Conservation (phyloP, 2,329 filamentous ascomycete species). For the Clarireedia monteithiana region DNA sequence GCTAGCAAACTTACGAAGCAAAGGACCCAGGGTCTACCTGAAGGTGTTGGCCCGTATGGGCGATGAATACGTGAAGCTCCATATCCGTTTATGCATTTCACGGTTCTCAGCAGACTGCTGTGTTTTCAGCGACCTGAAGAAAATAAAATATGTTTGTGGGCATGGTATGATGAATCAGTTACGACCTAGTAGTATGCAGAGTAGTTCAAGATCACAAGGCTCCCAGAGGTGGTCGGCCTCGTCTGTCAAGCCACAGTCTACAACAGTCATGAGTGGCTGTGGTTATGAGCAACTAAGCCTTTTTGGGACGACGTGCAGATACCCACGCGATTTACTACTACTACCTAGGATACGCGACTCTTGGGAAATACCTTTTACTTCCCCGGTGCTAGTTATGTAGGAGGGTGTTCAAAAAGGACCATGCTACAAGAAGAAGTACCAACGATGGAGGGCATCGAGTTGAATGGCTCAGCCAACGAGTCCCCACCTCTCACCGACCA, state of each 20-base stretch:
- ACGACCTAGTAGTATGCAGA: too few relatives aligned
- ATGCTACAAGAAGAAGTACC: slow-evolving; percentile 9
- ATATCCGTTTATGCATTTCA: slow-evolving; percentile 44
- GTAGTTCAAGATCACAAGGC: slow-evolving; percentile 15
- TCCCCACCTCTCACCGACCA: slow-evolving; percentile 52
- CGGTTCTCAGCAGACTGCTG: slow-evolving; percentile 22
- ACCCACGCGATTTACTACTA: too few relatives aligned
- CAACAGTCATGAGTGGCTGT: slow-evolving; percentile 1
- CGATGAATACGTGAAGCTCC: slow-evolving; percentile 85
- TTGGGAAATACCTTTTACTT: too few relatives aligned
- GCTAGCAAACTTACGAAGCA: slow-evolving; percentile 52
- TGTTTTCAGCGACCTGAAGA: slow-evolving; percentile 11
- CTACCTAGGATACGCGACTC: too few relatives aligned
- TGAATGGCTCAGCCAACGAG: slow-evolving; percentile 6
- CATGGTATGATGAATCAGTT: slow-evolving; percentile 15
- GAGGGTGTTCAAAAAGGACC: not conserved
- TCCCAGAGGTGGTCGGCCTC: not conserved
- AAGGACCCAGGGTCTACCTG: slow-evolving; percentile 70
- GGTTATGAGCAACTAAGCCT: not conserved
- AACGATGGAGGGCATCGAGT: slow-evolving; percentile 25
- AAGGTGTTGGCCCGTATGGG: slow-evolving; percentile 85
- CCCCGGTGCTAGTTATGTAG: not conserved
- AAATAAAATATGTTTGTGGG: slow-evolving; percentile 8
- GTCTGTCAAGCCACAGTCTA: slow-evolving; percentile 5
- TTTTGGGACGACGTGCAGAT: not conserved